phyloP scores from a whole-genome alignment of 148 eudicot genomes.

The Arctostaphylos glauca region DNA sequence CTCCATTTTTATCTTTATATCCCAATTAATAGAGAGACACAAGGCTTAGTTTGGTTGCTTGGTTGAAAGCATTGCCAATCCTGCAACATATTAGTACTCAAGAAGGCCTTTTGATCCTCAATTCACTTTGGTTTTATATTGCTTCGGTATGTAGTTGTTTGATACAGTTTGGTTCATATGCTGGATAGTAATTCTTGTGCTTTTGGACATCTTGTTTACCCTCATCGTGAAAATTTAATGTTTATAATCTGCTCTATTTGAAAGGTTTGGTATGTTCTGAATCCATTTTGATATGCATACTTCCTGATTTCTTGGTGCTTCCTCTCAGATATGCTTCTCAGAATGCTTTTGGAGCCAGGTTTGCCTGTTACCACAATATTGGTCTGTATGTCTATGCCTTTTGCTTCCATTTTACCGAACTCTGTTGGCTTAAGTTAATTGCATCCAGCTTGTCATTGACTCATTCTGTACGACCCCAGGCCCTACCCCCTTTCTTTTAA shows the following conservation, averaged over 20 bases:
- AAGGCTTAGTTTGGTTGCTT: background rate
- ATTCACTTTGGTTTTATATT: background rate
- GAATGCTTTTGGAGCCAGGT: constrained; percentile 63
- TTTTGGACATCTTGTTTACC: constrained; percentile 4
- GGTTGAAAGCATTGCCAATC: background rate
- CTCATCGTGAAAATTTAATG: background rate
- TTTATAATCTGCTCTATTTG: background rate
- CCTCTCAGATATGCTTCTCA: constrained; percentile 71
- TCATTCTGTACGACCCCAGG: background rate
- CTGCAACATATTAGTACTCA: background rate
- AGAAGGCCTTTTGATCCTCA: constrained; percentile 5
- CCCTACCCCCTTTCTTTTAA: constrained; percentile 11
- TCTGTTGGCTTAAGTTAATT: background rate
- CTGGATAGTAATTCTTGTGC: background rate
- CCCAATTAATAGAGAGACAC: background rate
- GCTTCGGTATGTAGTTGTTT: background rate
- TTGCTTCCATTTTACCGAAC: background rate
- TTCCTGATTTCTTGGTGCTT: constrained; percentile 30
- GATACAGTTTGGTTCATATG: background rate
- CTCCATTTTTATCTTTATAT: too few relatives aligned
- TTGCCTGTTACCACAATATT: constrained; percentile 52
- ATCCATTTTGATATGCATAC: constrained; percentile 4
- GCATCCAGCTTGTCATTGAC: background rate
- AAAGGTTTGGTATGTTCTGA: background rate
- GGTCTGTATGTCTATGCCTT: constrained; percentile 45